Evolutionary conservation across 495 filamentous ascomycete species (phyloP).

Genomic region (Xylaria acuta): DNA sequence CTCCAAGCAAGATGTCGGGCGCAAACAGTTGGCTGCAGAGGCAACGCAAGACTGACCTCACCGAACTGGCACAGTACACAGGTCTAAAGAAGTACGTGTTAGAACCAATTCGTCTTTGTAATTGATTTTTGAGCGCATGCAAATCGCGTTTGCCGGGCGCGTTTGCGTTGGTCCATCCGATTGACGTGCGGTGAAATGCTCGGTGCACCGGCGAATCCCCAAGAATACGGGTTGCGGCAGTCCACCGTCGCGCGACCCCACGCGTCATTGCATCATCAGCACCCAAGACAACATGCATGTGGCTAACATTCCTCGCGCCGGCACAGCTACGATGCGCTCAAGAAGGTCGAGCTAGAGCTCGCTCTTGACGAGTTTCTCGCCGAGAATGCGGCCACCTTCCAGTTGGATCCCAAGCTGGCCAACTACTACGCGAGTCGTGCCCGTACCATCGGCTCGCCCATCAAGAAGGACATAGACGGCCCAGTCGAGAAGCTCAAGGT

Average conservation of each 20-base stretch:
- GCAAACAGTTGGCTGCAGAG: slow-evolving; percentile 75
- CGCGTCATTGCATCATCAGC: slow-evolving; percentile 31
- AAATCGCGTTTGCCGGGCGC: not conserved
- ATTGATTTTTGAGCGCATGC: slow-evolving; percentile 18
- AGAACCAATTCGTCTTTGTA: slow-evolving; percentile 20
- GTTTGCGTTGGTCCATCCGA: not conserved
- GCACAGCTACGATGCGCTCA: slow-evolving; percentile 70
- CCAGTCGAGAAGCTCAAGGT: slow-evolving; percentile 46
- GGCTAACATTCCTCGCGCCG: slow-evolving; percentile 36
- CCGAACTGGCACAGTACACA: slow-evolving; percentile 74
- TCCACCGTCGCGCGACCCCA: slow-evolving; percentile 13
- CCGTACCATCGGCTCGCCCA: slow-evolving; percentile 67
- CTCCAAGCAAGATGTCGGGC: slow-evolving; percentile 46
- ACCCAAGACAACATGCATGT: slow-evolving; percentile 28
- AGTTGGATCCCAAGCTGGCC: slow-evolving; percentile 66
- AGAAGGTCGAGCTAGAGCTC: slow-evolving; percentile 82
- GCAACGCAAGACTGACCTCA: slow-evolving; percentile 83
- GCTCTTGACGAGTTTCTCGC: slow-evolving; percentile 78
- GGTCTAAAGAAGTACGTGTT: slow-evolving; percentile 73
- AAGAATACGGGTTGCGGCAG: slow-evolving; percentile 31
- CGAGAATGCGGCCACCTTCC: slow-evolving; percentile 65
- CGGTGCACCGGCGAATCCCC: slow-evolving; percentile 24
- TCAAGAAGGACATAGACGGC: slow-evolving; percentile 70
- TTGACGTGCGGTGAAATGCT: slow-evolving; percentile 14
- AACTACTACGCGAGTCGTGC: slow-evolving; percentile 77